A percentile compares a stretch with the other conserved stretches of the same genome.
Evolutionary conservation across 805 yeast species (phyloP).

Genomic region (Kodamaea neixiangensis): DNA sequence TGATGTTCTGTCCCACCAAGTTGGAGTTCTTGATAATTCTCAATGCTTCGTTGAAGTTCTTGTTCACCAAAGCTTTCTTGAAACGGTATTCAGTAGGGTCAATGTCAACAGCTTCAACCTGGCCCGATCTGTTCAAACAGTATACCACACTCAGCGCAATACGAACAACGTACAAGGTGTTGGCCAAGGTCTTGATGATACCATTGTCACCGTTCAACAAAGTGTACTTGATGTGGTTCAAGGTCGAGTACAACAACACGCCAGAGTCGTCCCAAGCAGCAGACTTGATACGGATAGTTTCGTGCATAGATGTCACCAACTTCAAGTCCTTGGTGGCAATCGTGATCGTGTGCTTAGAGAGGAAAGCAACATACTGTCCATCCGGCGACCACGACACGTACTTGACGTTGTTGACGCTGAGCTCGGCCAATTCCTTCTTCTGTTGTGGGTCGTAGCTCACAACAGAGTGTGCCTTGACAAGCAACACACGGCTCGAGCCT

Average conservation of each 20-base stretch:
- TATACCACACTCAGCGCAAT: conserved; percentile 71
- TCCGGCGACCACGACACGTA: conserved; percentile 88
- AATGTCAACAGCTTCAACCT: conserved; percentile 72
- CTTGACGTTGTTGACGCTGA: conserved; percentile 75
- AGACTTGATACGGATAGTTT: conserved; percentile 93
- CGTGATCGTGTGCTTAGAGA: conserved; percentile 90
- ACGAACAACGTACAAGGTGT: conserved; percentile 78
- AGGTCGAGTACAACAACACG: conserved; percentile 87
- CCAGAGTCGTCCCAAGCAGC: conserved; percentile 97
- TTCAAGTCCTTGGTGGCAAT: conserved; percentile 81
- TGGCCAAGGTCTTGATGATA: conserved; percentile 87
- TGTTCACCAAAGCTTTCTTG: conserved; percentile 87
- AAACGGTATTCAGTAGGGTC: conserved; percentile 98
- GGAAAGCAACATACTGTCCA: conserved; percentile 82
- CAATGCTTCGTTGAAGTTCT: conserved; percentile 88
- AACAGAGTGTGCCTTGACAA: conserved; percentile 72
- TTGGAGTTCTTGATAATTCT: conserved; percentile 85
- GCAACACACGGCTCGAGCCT: conserved; percentile 79
- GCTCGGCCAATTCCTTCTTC: conserved; percentile 70
- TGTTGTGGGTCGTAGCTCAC: conserved; percentile 91
- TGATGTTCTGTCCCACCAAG: conserved; percentile 95
- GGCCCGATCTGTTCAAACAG: conserved; percentile 83
- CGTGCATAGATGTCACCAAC: conserved; percentile 82
- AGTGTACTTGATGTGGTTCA: conserved; percentile 93
- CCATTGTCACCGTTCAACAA: conserved; percentile 94